phyloP scores from a whole-genome alignment of 257 asterid genomes.

The Solanum boliviense region DNA sequence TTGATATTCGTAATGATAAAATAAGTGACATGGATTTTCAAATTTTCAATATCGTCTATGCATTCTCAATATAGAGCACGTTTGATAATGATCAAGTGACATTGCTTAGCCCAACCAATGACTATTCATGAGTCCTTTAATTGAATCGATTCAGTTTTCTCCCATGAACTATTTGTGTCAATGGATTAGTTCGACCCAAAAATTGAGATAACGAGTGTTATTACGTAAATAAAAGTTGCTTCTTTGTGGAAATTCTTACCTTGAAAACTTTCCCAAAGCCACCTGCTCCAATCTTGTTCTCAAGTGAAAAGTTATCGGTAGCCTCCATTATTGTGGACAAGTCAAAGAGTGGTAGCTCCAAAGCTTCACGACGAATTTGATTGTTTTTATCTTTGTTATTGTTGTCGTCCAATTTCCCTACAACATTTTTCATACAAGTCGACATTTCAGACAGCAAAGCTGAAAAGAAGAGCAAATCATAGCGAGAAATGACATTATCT shows the following conservation, averaged over 20 bases:
- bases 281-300: constrained; percentile 22
- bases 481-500: not conserved
- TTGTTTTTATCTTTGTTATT: not conserved
- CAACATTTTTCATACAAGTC: not conserved
- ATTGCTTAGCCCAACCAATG: not conserved
- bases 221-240: not conserved
- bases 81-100: not conserved
- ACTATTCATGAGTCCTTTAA: not conserved
- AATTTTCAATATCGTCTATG: not conserved
- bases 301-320: constrained; percentile 14
- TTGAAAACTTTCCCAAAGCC: constrained; percentile 27
- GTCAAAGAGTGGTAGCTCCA: constrained; percentile 19
- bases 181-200: not conserved
- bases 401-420: not conserved
- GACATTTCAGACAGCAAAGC: not conserved
- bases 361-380: not conserved
- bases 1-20: not conserved
- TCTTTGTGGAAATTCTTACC: not conserved
- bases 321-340: constrained; percentile 9
- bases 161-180: not conserved
- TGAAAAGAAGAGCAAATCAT: not conserved
- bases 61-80: not conserved
- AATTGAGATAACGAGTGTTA: not conserved
- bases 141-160: not conserved
- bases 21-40: not conserved